phyloP scores from a whole-genome alignment of 2,329 filamentous ascomycete genomes.

The Leptographium flavum region DNA sequence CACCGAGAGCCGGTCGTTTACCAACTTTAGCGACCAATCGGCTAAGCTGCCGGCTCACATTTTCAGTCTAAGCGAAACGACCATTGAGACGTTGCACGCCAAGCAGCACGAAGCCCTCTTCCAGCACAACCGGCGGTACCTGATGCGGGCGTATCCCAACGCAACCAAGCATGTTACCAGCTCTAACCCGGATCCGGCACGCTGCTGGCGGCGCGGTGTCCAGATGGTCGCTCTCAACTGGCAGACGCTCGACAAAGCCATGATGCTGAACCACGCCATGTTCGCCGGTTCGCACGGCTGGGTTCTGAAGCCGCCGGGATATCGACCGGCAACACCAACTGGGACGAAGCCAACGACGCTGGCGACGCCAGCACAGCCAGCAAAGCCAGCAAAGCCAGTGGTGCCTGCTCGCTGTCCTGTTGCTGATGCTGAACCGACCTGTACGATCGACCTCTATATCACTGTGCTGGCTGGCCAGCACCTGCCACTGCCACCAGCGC shows the following conservation, averaged over 20 bases:
- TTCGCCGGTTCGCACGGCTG: slow-evolving; percentile 76
- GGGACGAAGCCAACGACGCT: no score
- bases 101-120: slow-evolving; percentile 65
- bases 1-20: slow-evolving; percentile 73
- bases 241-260: slow-evolving; percentile 86
- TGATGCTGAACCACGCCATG: slow-evolving; percentile 97
- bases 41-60: slow-evolving; percentile 51
- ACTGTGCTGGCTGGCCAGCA: slow-evolving; percentile 65
- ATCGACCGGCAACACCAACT: slow-evolving; percentile 18
- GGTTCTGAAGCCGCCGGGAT: slow-evolving; percentile 70
- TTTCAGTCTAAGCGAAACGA: slow-evolving; percentile 78
- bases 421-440: slow-evolving; percentile 30
- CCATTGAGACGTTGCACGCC: slow-evolving; percentile 43
- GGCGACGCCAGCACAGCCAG: slow-evolving; percentile 13
- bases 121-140: slow-evolving; percentile 70
- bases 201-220: slow-evolving; percentile 84
- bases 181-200: slow-evolving; percentile 86
- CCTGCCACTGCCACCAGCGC: slow-evolving; percentile 42
- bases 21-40: slow-evolving; percentile 50
- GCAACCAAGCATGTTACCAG: slow-evolving; percentile 59
- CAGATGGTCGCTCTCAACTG: slow-evolving; percentile 98
- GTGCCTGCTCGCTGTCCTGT: slow-evolving; percentile 19
- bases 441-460: slow-evolving; percentile 51
- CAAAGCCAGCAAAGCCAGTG: not conserved
- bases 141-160: slow-evolving; percentile 87